phyloP scores from a whole-genome alignment of 108 stramenopile genomes.

The Hondaea fermentalgiana region DNA sequence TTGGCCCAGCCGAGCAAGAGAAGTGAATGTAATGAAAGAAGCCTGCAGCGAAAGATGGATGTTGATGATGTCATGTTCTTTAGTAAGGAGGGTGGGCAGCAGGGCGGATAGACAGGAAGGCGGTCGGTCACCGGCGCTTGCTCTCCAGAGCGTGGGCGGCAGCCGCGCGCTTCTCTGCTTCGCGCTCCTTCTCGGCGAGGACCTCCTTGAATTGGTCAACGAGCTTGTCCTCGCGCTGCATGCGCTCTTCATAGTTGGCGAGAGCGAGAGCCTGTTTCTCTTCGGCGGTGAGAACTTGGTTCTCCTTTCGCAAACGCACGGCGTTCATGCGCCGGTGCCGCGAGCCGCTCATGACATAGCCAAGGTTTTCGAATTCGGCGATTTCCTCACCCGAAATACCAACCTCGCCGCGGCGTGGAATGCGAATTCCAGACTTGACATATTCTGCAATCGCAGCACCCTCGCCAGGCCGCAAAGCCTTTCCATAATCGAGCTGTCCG shows the following conservation, averaged over 20 bases:
- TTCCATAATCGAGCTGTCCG: constrained; percentile 11
- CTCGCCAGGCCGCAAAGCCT: constrained; percentile 28
- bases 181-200: neutral
- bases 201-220: constrained; percentile 28
- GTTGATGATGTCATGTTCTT: too few species aligned
- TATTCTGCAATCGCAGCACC: constrained; percentile 75
- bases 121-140: neutral
- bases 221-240: constrained; percentile 87
- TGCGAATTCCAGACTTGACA: constrained; percentile 92
- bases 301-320: constrained; percentile 97
- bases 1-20: too few species aligned
- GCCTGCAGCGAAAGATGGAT: too few species aligned
- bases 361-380: constrained; percentile 74
- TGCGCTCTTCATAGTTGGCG: constrained; percentile 91
- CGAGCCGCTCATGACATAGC: constrained; percentile 91
- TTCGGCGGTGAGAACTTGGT: constrained; percentile 95
- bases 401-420: constrained; percentile 96
- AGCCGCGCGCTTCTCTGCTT: neutral
- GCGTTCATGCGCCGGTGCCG: constrained; percentile 97
- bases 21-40: too few species aligned
- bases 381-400: constrained; percentile 84
- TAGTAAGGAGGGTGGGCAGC: too few species aligned
- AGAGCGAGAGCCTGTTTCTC: constrained; percentile 91
- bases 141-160: neutral
- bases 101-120: neutral